Evolutionary conservation across 805 yeast genomes (phyloP).

Genomic region (Metschnikowia borealis): DNA sequence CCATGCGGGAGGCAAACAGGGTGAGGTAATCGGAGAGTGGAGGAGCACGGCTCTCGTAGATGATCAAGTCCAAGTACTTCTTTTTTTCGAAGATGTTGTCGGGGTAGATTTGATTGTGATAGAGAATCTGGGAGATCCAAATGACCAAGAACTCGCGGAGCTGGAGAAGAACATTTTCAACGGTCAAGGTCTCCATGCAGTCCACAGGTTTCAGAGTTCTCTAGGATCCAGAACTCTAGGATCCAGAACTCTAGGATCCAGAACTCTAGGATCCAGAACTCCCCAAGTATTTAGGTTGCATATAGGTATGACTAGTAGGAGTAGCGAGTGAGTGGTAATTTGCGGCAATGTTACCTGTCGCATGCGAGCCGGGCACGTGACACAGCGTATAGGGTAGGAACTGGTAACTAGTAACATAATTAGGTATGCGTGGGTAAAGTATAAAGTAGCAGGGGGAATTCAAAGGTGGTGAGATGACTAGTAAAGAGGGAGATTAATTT

Average conservation of each 20-base stretch:
- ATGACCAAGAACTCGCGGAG: conserved; percentile 49
- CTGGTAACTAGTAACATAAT: too few relatives aligned
- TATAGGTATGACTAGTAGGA: too few relatives aligned
- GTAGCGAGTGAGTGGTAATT: not conserved
- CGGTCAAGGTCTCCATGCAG: conserved; percentile 18
- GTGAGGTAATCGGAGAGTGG: conserved; percentile 43
- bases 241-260: too few relatives aligned
- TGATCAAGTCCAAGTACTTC: conserved; percentile 41
- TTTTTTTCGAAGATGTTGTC: conserved; percentile 41
- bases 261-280: too few relatives aligned
- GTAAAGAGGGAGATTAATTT: too few relatives aligned
- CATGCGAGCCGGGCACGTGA: not conserved
- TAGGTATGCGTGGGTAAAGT: too few relatives aligned
- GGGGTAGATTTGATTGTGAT: conserved; percentile 52
- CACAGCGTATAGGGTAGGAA: not conserved
- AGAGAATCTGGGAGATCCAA: conserved; percentile 53
- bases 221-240: too few relatives aligned
- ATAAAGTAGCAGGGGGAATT: too few relatives aligned
- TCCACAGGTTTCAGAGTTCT: too few relatives aligned
- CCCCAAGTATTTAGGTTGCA: too few relatives aligned
- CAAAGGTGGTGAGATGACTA: too few relatives aligned
- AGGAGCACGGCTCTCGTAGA: conserved; percentile 44
- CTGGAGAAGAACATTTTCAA: conserved; percentile 28
- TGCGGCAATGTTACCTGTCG: not conserved
- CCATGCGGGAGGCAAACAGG: conserved; percentile 29